phyloP scores from a whole-genome alignment of 2,329 filamentous ascomycete genomes.

The Harringtonia lauricola region DNA sequence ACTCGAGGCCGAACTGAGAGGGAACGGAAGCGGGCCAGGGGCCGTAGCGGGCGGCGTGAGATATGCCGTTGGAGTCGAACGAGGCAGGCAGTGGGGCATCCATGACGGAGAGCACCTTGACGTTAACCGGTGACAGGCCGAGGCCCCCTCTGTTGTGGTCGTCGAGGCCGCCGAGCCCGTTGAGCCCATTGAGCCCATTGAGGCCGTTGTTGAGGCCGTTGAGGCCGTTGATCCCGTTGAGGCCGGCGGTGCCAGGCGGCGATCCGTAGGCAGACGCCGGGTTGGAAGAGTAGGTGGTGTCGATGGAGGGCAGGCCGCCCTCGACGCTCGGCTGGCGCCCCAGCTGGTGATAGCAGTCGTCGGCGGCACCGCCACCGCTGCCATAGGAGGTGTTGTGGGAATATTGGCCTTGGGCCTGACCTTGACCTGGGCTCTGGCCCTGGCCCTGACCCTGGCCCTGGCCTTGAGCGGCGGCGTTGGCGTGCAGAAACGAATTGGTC shows the following conservation, averaged over 20 bases:
- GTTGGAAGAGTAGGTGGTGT: constrained; percentile 45
- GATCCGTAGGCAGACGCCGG: constrained; percentile 63
- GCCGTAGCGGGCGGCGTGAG: constrained; percentile 78
- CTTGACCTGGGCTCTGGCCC: too few species aligned
- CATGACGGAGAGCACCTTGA: constrained; percentile 70
- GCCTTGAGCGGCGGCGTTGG: constrained; percentile 10
- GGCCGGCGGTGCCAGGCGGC: constrained; percentile 41
- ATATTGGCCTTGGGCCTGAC: too few species aligned
- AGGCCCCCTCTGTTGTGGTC: constrained; percentile 52
- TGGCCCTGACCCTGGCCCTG: too few species aligned
- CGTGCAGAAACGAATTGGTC: constrained; percentile 55
- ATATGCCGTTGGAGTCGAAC: constrained; percentile 93
- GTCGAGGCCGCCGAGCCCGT: constrained; percentile 20
- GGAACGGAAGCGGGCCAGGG: constrained; percentile 89
- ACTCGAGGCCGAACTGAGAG: constrained; percentile 81
- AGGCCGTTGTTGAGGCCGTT: constrained; percentile 19
- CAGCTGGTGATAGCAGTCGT: constrained; percentile 30
- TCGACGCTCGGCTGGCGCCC: constrained; percentile 42
- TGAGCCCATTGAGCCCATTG: not conserved
- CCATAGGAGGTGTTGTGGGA: not conserved
- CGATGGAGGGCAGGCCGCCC: constrained; percentile 44
- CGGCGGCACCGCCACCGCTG: constrained; percentile 24
- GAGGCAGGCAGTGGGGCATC: constrained; percentile 89
- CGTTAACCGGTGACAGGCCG: constrained; percentile 65
- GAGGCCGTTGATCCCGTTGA: constrained; percentile 33